Evolutionary conservation across 192 early-diverging fungal genomes (phyloP), one percentile per base, ranked within the genome.

Genomic region (Mortierella alpina): DNA sequence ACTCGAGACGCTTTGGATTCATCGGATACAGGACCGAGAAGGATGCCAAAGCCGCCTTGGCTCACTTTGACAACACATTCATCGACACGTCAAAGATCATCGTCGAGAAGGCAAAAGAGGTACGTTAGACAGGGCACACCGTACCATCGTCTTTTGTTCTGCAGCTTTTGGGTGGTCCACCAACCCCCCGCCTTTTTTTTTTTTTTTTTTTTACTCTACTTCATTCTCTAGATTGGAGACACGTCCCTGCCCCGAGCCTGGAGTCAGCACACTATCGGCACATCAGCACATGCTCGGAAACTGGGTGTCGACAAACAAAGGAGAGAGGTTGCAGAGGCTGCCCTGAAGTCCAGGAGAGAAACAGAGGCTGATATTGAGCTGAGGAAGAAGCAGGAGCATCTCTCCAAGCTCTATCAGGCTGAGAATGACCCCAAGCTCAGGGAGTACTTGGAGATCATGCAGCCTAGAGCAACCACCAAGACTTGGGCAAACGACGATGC

Each of bases 401-500:
- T 87, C 2, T 51, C 84, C 42, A 55, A 83, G 48, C 70, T 91
- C 8, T 85, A 86, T 69, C 62, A 89, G 42, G 90, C 91, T 49
- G 86, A 89, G 70, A 86, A 92, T 7, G 93, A 99, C 76, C 90
- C 93, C 14, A 92, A 95, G 67, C 89, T 99, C 59, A 88, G 91
- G 59, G 97, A 99, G 78, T 95, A 92, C 74, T 77, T 97, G 75
- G 91, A 95, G 69, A 94, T 97, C 11, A 96, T 98, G 96, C 75
- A 90, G 44, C 92, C 96, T 5, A 90, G 96, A 39, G 87, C 91
- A 2, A 88, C 86, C 23, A 88, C 88, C 58, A 88, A 90, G 70
- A 94, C 95, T 4, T 99, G 97, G 97, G 90, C 92, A 5, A 98
- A 99, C 83, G 96, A 99, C 63, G 96, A 98, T 73, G 84, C 80